Conservation (phyloP, 768 basidiomycete genomes). For the Agrocybe chaxingu region DNA sequence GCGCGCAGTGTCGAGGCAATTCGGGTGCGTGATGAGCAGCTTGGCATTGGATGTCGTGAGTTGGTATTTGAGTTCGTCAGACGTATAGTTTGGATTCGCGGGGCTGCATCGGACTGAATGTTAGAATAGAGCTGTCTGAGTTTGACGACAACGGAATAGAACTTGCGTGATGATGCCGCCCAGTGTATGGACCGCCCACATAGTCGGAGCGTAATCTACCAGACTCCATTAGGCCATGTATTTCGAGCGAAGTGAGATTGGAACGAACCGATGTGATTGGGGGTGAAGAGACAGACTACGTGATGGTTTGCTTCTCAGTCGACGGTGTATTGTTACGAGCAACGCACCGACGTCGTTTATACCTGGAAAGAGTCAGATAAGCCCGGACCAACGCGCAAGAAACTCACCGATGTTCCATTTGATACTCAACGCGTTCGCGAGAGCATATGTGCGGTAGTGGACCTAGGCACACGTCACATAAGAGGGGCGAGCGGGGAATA, state of each 20-base stretch:
- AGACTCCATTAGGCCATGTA: neutral
- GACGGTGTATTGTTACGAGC: neutral
- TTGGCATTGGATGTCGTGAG: slow-evolving; percentile 43
- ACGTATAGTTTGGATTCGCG: slow-evolving; percentile 59
- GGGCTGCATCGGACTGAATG: slow-evolving; percentile 36
- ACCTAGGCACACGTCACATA: slow-evolving; percentile 16
- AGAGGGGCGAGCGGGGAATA: neutral
- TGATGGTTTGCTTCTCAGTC: neutral
- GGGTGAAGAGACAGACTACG: slow-evolving; percentile 60
- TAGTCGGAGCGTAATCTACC: slow-evolving; percentile 49
- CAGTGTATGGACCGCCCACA: slow-evolving; percentile 60
- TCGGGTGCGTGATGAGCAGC: slow-evolving; percentile 47
- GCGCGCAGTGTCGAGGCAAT: slow-evolving; percentile 37
- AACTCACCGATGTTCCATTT: slow-evolving; percentile 47
- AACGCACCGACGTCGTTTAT: slow-evolving; percentile 49
- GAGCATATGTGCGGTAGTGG: slow-evolving; percentile 39
- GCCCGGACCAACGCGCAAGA: neutral
- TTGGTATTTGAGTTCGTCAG: slow-evolving; percentile 58
- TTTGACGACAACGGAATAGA: neutral
- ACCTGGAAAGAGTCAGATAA: slow-evolving; percentile 27
- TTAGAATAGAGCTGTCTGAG: slow-evolving; percentile 9
- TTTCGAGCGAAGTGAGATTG: neutral
- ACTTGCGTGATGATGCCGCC: slow-evolving; percentile 59
- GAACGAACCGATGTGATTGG: slow-evolving; percentile 56
- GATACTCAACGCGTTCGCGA: slow-evolving; percentile 51